Base-by-base conservation (phyloP, 1,139 yeast genomes). In the Pneumocystis sp. region DNA sequence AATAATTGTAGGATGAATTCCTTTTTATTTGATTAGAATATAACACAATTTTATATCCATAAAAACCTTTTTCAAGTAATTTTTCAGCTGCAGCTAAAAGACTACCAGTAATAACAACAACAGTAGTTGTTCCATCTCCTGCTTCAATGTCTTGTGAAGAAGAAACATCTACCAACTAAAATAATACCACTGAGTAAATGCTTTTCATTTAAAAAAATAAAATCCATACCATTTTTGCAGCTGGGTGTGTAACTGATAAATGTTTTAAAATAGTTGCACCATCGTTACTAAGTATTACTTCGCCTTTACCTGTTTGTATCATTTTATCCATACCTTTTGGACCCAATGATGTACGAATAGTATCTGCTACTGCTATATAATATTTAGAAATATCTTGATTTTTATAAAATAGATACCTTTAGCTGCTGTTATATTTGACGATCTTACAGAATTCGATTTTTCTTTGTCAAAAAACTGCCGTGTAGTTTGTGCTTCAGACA, bases 301-400 rank as follows among this genome's bases (percentile, higher is more conserved):
- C 93, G 57, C 97, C 97, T 64, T 83, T 83, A 66, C 91, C 87
- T 42, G 97, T 90, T 77, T 89, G 90, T 78, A 89, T 89, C 98
- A 93, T 93, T 80, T 95, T 95, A 76, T 93, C 99, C 98, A 93
- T 93, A 68, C 99, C 98, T 76, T 90, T 91, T 65, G 99, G 99
- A 45, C 99, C 99, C 67, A 93, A 80, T 12, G 97, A 90, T 2
- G 99, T 93, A 76, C 98, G 83, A 74, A 93, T 90, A 64, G 98
- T 98, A 76, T 95, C 98, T 1, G 97, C 93, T 59, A 95, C 98
- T 3, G 98, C 97, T 71, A 60, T 37, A 62, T 42, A 29, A 57
- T 39, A 50, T 39, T 35, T 59, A 42, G 17, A 21, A 12, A 19
- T 42, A 17, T 19, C n/a, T 12, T 7, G 12, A 29, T 7, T 34